phyloP scores from a whole-genome alignment of 176 grass and related monocot genomes.

The Triticum urartu region DNA sequence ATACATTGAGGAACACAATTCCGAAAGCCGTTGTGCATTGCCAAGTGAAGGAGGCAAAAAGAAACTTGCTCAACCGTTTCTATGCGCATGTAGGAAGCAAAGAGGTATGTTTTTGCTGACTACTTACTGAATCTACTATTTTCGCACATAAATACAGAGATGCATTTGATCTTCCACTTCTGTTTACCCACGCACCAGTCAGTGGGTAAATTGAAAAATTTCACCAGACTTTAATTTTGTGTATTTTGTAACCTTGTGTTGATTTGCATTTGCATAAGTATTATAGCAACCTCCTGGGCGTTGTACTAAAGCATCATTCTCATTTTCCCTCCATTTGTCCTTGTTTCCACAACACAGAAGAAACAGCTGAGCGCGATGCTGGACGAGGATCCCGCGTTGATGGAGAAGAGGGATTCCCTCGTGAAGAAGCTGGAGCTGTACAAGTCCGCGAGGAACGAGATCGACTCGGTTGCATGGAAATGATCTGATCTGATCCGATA shows the following conservation, averaged over 20 bases:
- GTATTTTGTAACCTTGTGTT: neutral
- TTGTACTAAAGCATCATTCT: neutral
- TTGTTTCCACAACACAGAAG: slow-evolving; percentile 56
- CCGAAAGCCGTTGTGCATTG: slow-evolving; percentile 93
- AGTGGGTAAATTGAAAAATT: neutral
- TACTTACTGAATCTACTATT: neutral
- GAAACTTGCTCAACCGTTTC: slow-evolving; percentile 85
- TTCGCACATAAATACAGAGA: neutral
- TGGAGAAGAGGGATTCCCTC: slow-evolving; percentile 94
- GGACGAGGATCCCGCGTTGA: slow-evolving; percentile 91
- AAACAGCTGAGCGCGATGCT: slow-evolving; percentile 96
- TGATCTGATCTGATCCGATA: slow-evolving; percentile 27
- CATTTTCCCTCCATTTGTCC: neutral
- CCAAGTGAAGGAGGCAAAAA: slow-evolving; percentile 95
- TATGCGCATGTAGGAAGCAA: slow-evolving; percentile 94
- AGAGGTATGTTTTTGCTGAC: slow-evolving; percentile 60
- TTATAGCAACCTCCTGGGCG: neutral
- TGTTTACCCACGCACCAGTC: neutral
- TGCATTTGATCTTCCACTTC: neutral
- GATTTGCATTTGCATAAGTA: neutral
- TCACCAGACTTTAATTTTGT: neutral
- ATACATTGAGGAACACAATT: slow-evolving; percentile 86
- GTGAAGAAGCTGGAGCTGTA: slow-evolving; percentile 97
- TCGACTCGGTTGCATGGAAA: slow-evolving; percentile 96
- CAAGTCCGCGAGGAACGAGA: slow-evolving; percentile 90